Base-by-base conservation (phyloP, 2,329 filamentous ascomycete species). In the Zymoseptoria pseudotritici region DNA sequence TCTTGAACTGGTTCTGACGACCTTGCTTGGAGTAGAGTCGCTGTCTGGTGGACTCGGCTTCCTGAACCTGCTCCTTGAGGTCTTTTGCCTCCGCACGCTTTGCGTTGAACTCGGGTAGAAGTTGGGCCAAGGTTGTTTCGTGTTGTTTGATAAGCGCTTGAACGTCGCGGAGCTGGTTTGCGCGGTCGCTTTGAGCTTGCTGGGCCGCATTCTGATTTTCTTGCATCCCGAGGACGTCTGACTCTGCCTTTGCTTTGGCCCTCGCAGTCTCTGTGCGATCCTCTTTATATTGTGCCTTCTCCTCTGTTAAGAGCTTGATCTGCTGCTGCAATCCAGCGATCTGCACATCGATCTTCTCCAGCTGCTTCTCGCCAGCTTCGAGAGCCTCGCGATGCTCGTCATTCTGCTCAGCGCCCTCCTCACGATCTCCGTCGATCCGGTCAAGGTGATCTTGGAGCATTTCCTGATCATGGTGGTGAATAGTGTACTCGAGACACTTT, bases 1-100 rank as follows among this genome's bases (percentile, higher is more conserved):
- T 95, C 70, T 83, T 88, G 75, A 96, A 99, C 63, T 91, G 88
- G 19, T 89, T 88, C 65, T 89, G 91, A 53, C 93, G 87, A 51
- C 88, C 91, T 75, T 99, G 93, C 74, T 99, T 99, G 55, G 89
- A 90, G 71, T 96, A 90, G 7, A 99, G 82, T 46, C 92, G 86
- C 65, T 89, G 86, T 50, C 90, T 83, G 4, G 84, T 82, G 7
- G 87, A 87, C 69, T 95, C 89, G 0, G 88, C 88, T 55, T 88
- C 81, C 53, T 91, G 88, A 10, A 97, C 80, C 61, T 88, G 85
- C 58, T 86, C 80, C 69, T 86, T 87, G 26, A 90, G 79, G 17
- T 84, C 82, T 17, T 82, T 81, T 71, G 97, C 94, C 61, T 90
- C 82, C 56, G 85, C 80, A 72, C 87, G 91, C 65, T 86, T 86